These are phyloP conservation scores for Mycena leptocephala DNA, from an alignment of 768 basidiomycete genomes.

Conservation along the genomic window DNA sequence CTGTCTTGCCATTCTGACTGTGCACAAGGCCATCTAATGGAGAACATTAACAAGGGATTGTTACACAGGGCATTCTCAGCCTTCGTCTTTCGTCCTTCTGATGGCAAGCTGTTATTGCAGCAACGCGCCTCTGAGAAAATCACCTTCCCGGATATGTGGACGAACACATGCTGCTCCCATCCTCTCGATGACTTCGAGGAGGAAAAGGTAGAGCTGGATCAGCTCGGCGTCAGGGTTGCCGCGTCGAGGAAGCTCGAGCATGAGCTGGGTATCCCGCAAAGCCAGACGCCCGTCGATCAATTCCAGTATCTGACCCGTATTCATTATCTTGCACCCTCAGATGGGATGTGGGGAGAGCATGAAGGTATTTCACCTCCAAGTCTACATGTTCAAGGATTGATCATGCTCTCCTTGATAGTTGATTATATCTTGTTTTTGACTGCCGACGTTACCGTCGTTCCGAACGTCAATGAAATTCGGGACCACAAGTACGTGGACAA, in stretches of 20 bases:
- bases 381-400: background rate
- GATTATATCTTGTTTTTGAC: slow-evolving; percentile 98
- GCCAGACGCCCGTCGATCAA: slow-evolving; percentile 83
- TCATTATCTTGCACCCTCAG: slow-evolving; percentile 96
- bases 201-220: slow-evolving; percentile 83
- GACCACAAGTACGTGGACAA: slow-evolving; percentile 94
- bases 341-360: slow-evolving; percentile 97
- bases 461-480: slow-evolving; percentile 93
- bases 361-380: slow-evolving; percentile 74
- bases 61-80: slow-evolving; percentile 98
- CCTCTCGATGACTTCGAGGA: slow-evolving; percentile 93
- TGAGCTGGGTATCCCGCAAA: slow-evolving; percentile 92
- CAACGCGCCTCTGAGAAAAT: slow-evolving; percentile 99
- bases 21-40: slow-evolving; percentile 92
- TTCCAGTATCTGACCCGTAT: slow-evolving; percentile 98
- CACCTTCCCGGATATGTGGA: slow-evolving; percentile 99
- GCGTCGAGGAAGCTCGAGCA: slow-evolving; percentile 97
- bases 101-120: slow-evolving; percentile 94
- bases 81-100: slow-evolving; percentile 95
- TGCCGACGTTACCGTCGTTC: slow-evolving; percentile 84
- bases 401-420: slow-evolving; percentile 65
- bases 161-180: slow-evolving; percentile 99
- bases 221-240: slow-evolving; percentile 91
- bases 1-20: slow-evolving; percentile 13
- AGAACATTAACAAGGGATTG: slow-evolving; percentile 94